These are phyloP conservation scores for Neonectria ditissima DNA, from an alignment of 2,329 filamentous ascomycete genomes.

Conservation along the genomic window DNA sequence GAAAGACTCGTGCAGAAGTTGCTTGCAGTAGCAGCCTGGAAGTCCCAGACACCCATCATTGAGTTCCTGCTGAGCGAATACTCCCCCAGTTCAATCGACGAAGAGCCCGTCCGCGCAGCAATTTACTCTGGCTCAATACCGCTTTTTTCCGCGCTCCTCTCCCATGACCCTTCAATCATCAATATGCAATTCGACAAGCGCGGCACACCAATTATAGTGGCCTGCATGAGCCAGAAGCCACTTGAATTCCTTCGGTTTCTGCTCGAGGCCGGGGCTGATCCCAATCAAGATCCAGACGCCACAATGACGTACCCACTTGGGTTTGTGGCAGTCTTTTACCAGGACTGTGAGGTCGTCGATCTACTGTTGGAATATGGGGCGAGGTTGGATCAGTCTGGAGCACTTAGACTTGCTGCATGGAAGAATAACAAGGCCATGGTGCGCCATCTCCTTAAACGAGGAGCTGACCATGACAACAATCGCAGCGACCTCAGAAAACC, in stretches of 20 bases:
- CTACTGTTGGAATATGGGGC: constrained; percentile 5
- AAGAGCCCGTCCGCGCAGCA: constrained; percentile 19
- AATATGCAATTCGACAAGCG: constrained; percentile 26
- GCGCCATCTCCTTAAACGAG: not conserved
- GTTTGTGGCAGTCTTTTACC: constrained; percentile 11
- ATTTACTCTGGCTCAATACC: constrained; percentile 26
- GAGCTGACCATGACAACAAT: not conserved
- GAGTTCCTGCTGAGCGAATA: constrained; percentile 20
- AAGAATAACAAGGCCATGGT: not conserved
- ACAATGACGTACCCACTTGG: not conserved
- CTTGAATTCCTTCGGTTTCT: constrained; percentile 22
- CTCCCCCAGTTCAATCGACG: constrained; percentile 8
- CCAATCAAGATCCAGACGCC: constrained; percentile 18
- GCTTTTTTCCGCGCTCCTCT: constrained; percentile 22
- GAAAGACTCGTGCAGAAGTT: constrained; percentile 15
- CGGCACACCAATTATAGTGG: constrained; percentile 27
- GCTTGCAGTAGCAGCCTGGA: constrained; percentile 7
- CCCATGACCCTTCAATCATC: constrained; percentile 18
- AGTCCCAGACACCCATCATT: constrained; percentile 2
- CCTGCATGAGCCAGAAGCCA: constrained; percentile 23
- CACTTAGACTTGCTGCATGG: not conserved
- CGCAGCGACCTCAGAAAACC: not conserved
- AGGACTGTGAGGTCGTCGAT: not conserved
- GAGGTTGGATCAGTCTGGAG: constrained; percentile 5
- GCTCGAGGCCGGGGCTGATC: constrained; percentile 29